phyloP scores from a whole-genome alignment of 208 protist genomes.

The Leishmania mexicana region DNA sequence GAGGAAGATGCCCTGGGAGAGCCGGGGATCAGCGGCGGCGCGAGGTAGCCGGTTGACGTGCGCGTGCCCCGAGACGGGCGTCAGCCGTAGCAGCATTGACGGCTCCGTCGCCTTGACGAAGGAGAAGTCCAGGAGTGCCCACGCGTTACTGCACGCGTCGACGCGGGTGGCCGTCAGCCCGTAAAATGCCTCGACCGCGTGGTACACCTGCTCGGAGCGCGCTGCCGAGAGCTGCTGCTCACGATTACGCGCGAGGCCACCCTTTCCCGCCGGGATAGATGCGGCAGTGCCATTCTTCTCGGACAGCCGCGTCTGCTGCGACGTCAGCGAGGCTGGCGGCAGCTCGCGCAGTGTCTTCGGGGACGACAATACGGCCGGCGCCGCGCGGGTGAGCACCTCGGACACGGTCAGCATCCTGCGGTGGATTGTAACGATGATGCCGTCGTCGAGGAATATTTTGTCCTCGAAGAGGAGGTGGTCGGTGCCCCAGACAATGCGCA shows the following conservation, averaged over 20 bases:
- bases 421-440: conserved; percentile 76
- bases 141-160: conserved; percentile 35
- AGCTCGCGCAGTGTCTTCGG: not conserved
- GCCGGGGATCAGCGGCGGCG: conserved; percentile 45
- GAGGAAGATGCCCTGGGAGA: conserved; percentile 74
- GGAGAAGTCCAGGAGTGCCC: conserved; percentile 60
- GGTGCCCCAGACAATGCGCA: conserved; percentile 69
- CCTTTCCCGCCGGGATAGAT: not conserved
- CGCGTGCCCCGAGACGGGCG: conserved; percentile 47
- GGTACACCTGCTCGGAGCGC: conserved; percentile 34
- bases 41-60: conserved; percentile 40
- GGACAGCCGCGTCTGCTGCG: conserved; percentile 14
- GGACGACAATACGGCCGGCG: conserved; percentile 4
- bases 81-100: conserved; percentile 40
- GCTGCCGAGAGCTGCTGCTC: not conserved
- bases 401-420: conserved; percentile 65
- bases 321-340: not conserved
- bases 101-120: conserved; percentile 44
- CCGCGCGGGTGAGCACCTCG: conserved; percentile 56
- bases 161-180: conserved; percentile 43
- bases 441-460: conserved; percentile 81
- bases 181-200: conserved; percentile 55
- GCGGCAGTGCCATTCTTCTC: not conserved
- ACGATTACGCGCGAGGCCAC: not conserved
- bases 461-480: conserved; percentile 75